Base-by-base conservation (phyloP, 2,329 filamentous ascomycete genomes). In the Thermothelomyces thermophilus region DNA sequence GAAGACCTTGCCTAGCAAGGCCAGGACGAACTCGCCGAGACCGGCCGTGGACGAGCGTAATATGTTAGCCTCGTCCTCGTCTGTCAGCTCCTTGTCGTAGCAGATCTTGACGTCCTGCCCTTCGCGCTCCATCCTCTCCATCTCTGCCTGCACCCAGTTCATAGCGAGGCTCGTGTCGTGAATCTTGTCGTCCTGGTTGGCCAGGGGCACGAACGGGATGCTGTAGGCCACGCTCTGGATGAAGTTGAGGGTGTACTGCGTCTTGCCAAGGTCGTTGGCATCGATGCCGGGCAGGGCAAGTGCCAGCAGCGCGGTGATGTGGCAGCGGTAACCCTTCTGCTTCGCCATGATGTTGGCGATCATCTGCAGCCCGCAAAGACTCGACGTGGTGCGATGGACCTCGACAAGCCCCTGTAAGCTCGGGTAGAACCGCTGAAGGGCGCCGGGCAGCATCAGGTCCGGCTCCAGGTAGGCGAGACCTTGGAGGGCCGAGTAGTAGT, bases 211-310 rank as follows among this genome's bases (percentile, higher is more conserved):
- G 63, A 98, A 87, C 0, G 93, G 94, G 46, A 98, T 94, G 62
- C 91, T 95, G 71, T 96, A 97, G 52, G 90, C 91, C 11, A 97
- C 88, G 51, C 88, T 87, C 67, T 97, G 91, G 50, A 98, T 93
- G 65, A 96, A 96, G 58, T 90, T 88, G 51, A 98, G 75, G 0
- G 93, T 94, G 67, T 95, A 88, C 60, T 95, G 80, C 0, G 93
- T 97, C 74, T 98, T 98, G 64, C 93, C 90, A 22, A 98, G 73
- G 68, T 98, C 93, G 64, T 98, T 98, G 56, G 94, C 90, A 68
- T 98, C 94, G 51, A 98, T 95, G 19, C 93, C 94, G 0, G 94
- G 94, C 28, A 98, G 73, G 4, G 91, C 89, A 52, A 98, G 76
- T 5, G 91, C 93, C n/a, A 98, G 73, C 31, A 98, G 73, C 0